These are phyloP conservation scores for Rosellinia necatrix DNA, from an alignment of 2,329 filamentous ascomycete species.

Conservation along the genomic window DNA sequence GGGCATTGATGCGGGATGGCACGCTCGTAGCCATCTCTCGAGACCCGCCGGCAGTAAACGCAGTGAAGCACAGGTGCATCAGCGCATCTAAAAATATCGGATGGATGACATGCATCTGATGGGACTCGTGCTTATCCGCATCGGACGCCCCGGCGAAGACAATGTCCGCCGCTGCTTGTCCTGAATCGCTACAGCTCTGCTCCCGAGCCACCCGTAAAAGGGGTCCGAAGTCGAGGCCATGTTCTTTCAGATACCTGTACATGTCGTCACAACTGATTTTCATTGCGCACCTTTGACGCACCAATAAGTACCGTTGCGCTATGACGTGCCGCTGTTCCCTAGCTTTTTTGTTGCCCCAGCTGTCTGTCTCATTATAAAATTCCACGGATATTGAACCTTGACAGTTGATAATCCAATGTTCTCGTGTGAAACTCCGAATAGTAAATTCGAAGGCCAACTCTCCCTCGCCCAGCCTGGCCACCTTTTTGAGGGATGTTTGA, in stretches of 20 bases:
- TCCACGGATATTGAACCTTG: conserved; percentile 16
- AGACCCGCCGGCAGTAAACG: conserved; percentile 15
- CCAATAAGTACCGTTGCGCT: neutral
- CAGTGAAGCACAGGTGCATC: conserved; percentile 16
- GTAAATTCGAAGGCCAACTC: conserved; percentile 19
- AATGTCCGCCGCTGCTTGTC: conserved; percentile 4
- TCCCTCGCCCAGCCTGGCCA: no score
- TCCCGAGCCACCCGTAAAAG: no score
- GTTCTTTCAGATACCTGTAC: conserved; percentile 14
- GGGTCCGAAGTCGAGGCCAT: conserved; percentile 17
- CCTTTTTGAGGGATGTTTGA: conserved; percentile 16
- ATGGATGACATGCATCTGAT: conserved; percentile 20
- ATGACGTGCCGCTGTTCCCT: neutral
- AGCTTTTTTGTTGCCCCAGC: neutral
- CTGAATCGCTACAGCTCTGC: neutral
- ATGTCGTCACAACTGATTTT: neutral
- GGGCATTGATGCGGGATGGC: conserved; percentile 8
- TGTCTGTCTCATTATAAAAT: neutral
- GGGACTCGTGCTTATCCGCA: neutral
- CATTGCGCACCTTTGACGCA: no score
- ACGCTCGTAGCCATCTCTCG: conserved; percentile 20
- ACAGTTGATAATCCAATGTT: conserved; percentile 15
- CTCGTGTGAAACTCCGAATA: neutral
- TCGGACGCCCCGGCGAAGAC: conserved; percentile 2
- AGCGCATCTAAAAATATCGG: conserved; percentile 24